Evolutionary conservation across 495 filamentous ascomycete genomes (phyloP).

Genomic region (Talaromyces liani): DNA sequence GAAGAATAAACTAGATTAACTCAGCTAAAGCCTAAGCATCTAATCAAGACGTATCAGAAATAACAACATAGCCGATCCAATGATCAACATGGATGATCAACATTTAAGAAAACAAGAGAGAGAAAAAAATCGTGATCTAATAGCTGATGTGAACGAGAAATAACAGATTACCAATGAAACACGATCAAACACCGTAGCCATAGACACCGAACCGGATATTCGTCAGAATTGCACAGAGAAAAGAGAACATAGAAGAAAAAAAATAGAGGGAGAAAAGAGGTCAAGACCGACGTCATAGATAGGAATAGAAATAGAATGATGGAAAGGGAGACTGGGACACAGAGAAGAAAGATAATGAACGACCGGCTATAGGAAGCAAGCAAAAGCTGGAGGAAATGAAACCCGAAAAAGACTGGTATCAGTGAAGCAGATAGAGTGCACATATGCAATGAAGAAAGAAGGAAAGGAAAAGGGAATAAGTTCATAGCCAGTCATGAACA

Average conservation of each 20-base stretch:
- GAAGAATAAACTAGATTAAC: background rate
- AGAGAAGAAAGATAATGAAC: background rate
- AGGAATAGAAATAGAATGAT: background rate
- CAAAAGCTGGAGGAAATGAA: background rate
- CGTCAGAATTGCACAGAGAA: background rate
- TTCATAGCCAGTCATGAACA: background rate
- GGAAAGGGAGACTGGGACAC: background rate
- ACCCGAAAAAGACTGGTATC: background rate
- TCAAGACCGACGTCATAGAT: background rate
- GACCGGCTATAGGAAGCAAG: background rate
- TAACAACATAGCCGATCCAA: background rate
- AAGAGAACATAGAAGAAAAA: background rate
- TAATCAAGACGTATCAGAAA: background rate
- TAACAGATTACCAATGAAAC: background rate
- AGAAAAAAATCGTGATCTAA: background rate
- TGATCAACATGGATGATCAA: background rate
- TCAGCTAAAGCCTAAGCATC: background rate
- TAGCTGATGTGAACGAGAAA: background rate
- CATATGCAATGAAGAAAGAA: background rate
- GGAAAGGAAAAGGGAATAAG: background rate
- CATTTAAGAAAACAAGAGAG: background rate
- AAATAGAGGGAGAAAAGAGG: background rate
- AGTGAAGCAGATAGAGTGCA: background rate
- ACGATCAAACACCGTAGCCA: background rate
- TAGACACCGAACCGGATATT: background rate